phyloP scores from a whole-genome alignment of 352 stramenopile genomes.

The Phytopythium helicoides region DNA sequence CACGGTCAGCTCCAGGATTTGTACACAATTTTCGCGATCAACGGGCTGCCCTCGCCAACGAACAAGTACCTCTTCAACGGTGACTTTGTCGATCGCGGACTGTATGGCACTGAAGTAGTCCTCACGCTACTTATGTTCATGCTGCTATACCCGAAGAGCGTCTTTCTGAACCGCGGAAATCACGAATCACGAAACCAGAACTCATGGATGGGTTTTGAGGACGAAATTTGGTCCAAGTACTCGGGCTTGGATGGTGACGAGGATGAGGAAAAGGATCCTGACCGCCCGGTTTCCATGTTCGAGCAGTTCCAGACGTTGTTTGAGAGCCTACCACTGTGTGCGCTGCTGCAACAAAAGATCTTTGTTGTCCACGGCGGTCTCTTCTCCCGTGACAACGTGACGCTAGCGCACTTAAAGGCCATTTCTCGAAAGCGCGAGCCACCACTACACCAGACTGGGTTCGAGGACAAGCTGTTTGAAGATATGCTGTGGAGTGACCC shows the following conservation, averaged over 20 bases:
- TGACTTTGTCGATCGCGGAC: slow-evolving; percentile 94
- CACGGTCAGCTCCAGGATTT: slow-evolving; percentile 95
- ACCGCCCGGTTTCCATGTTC: slow-evolving; percentile 52
- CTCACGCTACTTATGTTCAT: slow-evolving; percentile 69
- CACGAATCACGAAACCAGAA: slow-evolving; percentile 95
- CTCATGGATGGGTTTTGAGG: slow-evolving; percentile 92
- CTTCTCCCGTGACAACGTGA: slow-evolving; percentile 91
- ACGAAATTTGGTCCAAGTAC: slow-evolving; percentile 87
- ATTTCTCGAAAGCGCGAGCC: slow-evolving; percentile 92
- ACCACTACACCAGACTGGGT: slow-evolving; percentile 82
- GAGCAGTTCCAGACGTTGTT: slow-evolving; percentile 83
- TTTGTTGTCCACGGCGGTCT: slow-evolving; percentile 95
- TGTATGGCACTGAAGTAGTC: slow-evolving; percentile 26
- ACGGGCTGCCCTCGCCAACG: slow-evolving; percentile 82
- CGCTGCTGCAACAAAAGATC: slow-evolving; percentile 89
- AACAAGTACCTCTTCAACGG: slow-evolving; percentile 97
- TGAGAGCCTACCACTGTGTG: slow-evolving; percentile 86
- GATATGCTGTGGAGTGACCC: slow-evolving; percentile 94
- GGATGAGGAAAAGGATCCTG: slow-evolving; percentile 29
- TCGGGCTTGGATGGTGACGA: slow-evolving; percentile 56
- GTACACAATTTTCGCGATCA: slow-evolving; percentile 94
- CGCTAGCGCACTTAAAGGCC: slow-evolving; percentile 85
- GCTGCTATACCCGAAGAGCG: slow-evolving; percentile 76
- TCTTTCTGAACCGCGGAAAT: slow-evolving; percentile 94
- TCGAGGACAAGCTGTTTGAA: slow-evolving; percentile 93